Percentiles rank a stretch among this genome's conserved stretches.
phyloP scores from a whole-genome alignment of 371 early-diverging fungal species.

The Cokeromyces recurvatus region DNA sequence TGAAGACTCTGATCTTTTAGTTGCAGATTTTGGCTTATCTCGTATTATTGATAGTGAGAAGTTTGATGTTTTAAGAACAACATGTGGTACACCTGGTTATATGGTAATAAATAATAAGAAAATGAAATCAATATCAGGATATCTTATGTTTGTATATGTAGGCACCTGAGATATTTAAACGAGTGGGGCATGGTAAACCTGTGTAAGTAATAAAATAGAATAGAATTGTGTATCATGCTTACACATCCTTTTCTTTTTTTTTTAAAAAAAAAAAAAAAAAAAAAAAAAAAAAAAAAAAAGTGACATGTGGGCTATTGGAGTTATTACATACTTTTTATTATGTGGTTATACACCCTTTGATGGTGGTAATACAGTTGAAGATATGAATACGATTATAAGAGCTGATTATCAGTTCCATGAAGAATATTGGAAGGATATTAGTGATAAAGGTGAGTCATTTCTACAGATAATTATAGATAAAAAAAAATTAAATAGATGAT shows the following conservation, averaged over 20 bases:
- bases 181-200: slow-evolving; percentile 53
- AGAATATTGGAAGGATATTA: slow-evolving; percentile 68
- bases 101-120: slow-evolving; percentile 40
- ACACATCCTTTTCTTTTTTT: background rate
- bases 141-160: too few species aligned
- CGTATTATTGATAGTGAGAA: slow-evolving; percentile 72
- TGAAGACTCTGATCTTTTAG: slow-evolving; percentile 62
- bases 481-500: too few species aligned
- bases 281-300: slow-evolving; percentile 6
- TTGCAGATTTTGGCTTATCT: slow-evolving; percentile 85
- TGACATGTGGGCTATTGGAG: slow-evolving; percentile 94
- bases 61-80: slow-evolving; percentile 68
- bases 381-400: slow-evolving; percentile 62
- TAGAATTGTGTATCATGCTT: background rate
- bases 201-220: slow-evolving; percentile 27
- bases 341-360: slow-evolving; percentile 92
- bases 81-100: slow-evolving; percentile 83
- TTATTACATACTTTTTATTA: slow-evolving; percentile 83
- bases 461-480: too few species aligned
- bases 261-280: too few species aligned
- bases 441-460: slow-evolving; percentile 31
- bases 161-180: slow-evolving; percentile 78
- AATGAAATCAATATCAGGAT: too few species aligned
- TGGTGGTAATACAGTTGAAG: slow-evolving; percentile 53
- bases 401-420: slow-evolving; percentile 74